These are phyloP conservation scores for Pseudomonodictys pantanalensis DNA, from an alignment of 495 filamentous ascomycete genomes.

Conservation along the genomic window DNA sequence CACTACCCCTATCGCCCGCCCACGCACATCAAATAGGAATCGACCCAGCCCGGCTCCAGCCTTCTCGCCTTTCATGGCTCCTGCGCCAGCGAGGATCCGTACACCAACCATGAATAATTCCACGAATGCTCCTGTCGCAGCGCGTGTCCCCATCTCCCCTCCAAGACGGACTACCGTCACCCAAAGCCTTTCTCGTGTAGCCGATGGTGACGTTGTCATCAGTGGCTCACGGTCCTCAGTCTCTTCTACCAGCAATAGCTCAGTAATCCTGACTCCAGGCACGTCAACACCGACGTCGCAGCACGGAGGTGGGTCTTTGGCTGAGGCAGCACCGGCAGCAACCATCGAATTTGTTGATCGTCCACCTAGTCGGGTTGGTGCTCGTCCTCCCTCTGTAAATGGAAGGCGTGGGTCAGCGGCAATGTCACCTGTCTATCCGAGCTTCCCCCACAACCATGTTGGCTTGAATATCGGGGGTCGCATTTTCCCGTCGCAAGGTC, in stretches of 20 bases:
- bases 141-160: conserved; percentile 18
- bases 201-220: neutral
- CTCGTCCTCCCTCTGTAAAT: conserved; percentile 27
- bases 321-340: conserved; percentile 14
- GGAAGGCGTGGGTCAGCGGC: conserved; percentile 24
- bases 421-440: conserved; percentile 22
- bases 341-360: conserved; percentile 32
- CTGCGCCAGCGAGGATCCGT: conserved; percentile 19
- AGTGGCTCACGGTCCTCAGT: conserved; percentile 19
- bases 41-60: conserved; percentile 28
- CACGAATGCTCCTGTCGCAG: conserved; percentile 5
- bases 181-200: neutral
- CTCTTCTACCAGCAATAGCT: conserved; percentile 9
- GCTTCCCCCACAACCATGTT: conserved; percentile 14
- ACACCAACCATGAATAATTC: conserved; percentile 28
- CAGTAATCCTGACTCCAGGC: conserved; percentile 11
- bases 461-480: conserved; percentile 31
- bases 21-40: conserved; percentile 35
- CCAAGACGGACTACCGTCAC: neutral
- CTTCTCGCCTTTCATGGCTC: conserved; percentile 25
- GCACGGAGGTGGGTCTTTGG: conserved; percentile 13
- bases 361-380: conserved; percentile 26
- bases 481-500: conserved; percentile 17
- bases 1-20: conserved; percentile 35
- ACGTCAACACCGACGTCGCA: conserved; percentile 14